Conservation (phyloP, 2,329 filamentous ascomycete species). For the Pyricularia pennisetigena region DNA sequence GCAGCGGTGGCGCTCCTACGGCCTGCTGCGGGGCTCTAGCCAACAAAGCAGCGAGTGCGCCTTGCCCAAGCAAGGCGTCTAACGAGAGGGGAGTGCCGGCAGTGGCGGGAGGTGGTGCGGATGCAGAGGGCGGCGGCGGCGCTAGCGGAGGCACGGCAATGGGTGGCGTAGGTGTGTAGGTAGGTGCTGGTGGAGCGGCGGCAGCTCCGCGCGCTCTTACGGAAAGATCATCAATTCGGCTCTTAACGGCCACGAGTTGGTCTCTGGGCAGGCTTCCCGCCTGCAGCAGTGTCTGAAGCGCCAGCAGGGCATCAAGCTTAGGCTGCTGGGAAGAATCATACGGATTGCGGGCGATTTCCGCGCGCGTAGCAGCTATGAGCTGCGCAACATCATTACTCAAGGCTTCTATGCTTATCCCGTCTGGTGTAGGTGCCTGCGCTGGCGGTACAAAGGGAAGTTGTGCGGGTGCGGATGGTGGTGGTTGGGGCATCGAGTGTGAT, state of each 20-base stretch:
- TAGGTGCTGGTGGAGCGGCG: slow-evolving; percentile 23
- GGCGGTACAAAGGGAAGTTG: slow-evolving; percentile 31
- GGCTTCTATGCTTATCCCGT: slow-evolving; percentile 56
- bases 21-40: slow-evolving; percentile 31
- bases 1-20: slow-evolving; percentile 27
- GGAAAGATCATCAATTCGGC: slow-evolving; percentile 73
- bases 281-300: slow-evolving; percentile 73
- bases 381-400: slow-evolving; percentile 76
- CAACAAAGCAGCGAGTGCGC: slow-evolving; percentile 49
- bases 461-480: slow-evolving; percentile 24
- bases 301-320: slow-evolving; percentile 74
- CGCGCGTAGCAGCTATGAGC: slow-evolving; percentile 63
- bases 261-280: slow-evolving; percentile 69
- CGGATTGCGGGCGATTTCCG: slow-evolving; percentile 65
- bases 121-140: slow-evolving; percentile 10
- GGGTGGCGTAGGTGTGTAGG: slow-evolving; percentile 9
- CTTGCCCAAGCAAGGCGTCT: slow-evolving; percentile 49
- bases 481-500: slow-evolving; percentile 20
- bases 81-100: slow-evolving; percentile 31
- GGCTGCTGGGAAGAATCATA: slow-evolving; percentile 67
- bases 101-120: slow-evolving; percentile 10
- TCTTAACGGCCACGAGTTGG: slow-evolving; percentile 75
- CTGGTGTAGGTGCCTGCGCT: slow-evolving; percentile 22
- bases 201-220: slow-evolving; percentile 28
- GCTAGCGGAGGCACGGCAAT: too few species aligned